Evolutionary conservation across 495 filamentous ascomycete genomes (phyloP).

Genomic region (Penicillium bovifimosum): DNA sequence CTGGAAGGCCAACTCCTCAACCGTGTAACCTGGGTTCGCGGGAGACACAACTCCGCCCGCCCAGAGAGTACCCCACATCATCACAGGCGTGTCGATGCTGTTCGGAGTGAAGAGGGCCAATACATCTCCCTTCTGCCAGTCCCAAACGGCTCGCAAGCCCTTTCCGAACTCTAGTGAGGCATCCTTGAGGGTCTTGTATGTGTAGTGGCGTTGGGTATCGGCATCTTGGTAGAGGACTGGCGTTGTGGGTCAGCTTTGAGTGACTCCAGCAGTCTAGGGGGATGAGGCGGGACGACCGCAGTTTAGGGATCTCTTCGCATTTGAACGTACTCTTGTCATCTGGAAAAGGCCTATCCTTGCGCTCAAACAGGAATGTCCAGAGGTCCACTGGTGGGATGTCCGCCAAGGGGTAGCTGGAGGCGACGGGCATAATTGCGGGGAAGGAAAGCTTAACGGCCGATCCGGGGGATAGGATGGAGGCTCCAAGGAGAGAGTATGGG

Average conservation of each 20-base stretch:
- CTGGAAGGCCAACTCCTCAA: conserved; percentile 82
- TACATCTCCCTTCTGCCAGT: conserved; percentile 79
- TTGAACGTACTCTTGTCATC: conserved; percentile 46
- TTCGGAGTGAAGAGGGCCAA: conserved; percentile 69
- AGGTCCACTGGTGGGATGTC: conserved; percentile 53
- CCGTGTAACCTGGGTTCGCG: conserved; percentile 83
- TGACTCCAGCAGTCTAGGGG: background rate
- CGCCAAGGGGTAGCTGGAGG: conserved; percentile 33
- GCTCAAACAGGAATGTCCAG: conserved; percentile 75
- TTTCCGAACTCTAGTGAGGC: conserved; percentile 71
- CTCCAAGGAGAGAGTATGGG: background rate
- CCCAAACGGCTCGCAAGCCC: conserved; percentile 63
- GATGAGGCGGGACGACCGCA: too few relatives aligned
- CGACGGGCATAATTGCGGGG: conserved; percentile 38
- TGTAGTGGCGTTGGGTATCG: conserved; percentile 67
- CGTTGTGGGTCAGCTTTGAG: conserved; percentile 8
- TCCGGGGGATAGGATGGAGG: conserved; percentile 8
- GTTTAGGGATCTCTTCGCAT: too few relatives aligned
- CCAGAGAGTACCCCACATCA: conserved; percentile 79
- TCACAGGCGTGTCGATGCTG: conserved; percentile 62
- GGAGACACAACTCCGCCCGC: conserved; percentile 76
- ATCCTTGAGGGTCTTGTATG: conserved; percentile 59
- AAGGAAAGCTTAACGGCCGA: conserved; percentile 11
- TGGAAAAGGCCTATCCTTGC: conserved; percentile 59
- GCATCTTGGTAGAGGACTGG: conserved; percentile 76